Conservation (phyloP, 148 eudicot species). For the Cornus kousa region DNA sequence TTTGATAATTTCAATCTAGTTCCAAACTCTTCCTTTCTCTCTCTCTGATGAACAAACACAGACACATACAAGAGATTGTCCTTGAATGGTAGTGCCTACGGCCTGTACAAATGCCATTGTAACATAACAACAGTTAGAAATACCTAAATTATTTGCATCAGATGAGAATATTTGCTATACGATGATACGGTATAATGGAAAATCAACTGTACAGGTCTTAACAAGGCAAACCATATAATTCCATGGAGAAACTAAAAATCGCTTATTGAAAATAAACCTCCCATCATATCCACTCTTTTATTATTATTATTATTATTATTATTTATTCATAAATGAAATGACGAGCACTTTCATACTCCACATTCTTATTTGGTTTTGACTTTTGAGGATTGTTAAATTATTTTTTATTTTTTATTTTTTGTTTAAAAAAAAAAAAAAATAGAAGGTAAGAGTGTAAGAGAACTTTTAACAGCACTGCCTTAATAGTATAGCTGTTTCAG, state of each 20-base stretch:
- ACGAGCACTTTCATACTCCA: no score
- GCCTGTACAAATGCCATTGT: neutral
- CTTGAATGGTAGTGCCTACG: neutral
- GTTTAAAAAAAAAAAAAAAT: no score
- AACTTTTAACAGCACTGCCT: neutral
- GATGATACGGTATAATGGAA: neutral
- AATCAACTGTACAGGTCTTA: neutral
- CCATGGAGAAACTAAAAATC: neutral
- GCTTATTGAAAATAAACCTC: neutral
- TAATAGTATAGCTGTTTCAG: neutral
- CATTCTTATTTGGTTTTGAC: no score
- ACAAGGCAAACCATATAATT: neutral
- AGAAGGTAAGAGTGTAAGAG: no score
- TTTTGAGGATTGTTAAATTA: no score
- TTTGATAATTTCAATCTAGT: neutral
- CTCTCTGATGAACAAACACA: neutral
- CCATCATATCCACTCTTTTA: neutral
- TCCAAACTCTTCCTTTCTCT: neutral
- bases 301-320: no score
- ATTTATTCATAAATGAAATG: no score
- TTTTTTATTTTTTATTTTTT: no score
- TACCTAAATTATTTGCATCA: neutral
- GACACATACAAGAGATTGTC: neutral
- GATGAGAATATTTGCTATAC: neutral
- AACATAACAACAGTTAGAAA: neutral